Base-by-base conservation (phyloP, 345 rosid genomes). In the Brassica cretica region DNA sequence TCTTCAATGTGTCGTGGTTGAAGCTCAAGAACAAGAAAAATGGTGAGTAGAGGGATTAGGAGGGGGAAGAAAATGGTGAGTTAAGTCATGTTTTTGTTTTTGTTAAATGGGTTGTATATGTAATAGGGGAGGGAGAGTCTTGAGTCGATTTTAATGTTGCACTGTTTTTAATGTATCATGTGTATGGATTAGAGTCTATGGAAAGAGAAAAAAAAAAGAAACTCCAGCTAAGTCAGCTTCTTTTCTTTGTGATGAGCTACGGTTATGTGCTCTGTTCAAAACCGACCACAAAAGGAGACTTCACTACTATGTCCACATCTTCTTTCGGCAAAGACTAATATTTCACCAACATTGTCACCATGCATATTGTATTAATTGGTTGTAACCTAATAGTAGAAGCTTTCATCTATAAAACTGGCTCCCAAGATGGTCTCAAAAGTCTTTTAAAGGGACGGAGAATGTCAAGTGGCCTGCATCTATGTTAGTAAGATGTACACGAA, bases 1-100 rank as follows among this genome's bases (percentile, higher is more conserved):
- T 79, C 78, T 74, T 74, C 78, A 81, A 77, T 41, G 49, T 77
- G 44, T 11, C 51, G 81, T 62, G 61, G 27, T 68, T 72, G 78
- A 73, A 56, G 71, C 67, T 51, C 64, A 61, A 49, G 37, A 18
- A 73, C 74, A 46, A 71, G 25, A 56, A 33, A 11, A 15, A 9
- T 62, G 71, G 6, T 33, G 41, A 49, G 35, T 51, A 63, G 71
- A 30, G 35, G 29, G 51, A 46, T 49, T 73, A 64, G 72, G 56
- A 65, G 15, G 27, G 44, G 46, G 49, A 24, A n/a, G 56, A 72
- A 30, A 24, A 64, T 7, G 8, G 11, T 65, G 35, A 5, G 60
- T 60, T 60, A 19, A 12, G 76, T 70, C 7, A 46, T 75, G 68
- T 74, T 73, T 75, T 64, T 53, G 5, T 55, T 27, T 41, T 39